A percentile compares a stretch with the other conserved stretches of the same genome.
Conservation (phyloP, 768 basidiomycete genomes). For the Lactifluus subvellereus region DNA sequence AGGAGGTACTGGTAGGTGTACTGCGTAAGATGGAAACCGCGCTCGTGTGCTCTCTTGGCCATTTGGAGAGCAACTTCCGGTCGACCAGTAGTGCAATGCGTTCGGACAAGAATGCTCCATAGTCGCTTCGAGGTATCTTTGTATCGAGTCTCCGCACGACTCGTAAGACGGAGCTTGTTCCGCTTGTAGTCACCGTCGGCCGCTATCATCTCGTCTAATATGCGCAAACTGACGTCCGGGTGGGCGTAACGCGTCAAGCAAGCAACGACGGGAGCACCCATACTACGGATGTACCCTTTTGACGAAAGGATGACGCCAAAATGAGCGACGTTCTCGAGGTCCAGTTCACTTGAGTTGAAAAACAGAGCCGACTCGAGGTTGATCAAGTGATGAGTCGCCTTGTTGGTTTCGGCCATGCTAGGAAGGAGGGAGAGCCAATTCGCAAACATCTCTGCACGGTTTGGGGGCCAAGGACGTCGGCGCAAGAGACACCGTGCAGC, state of each 20-base stretch:
- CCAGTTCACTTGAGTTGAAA: conserved; percentile 27
- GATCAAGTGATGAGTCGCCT: conserved; percentile 24
- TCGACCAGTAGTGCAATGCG: conserved; percentile 36
- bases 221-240: conserved; percentile 32
- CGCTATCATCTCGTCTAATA: conserved; percentile 33
- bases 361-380: conserved; percentile 34
- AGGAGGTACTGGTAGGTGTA: conserved; percentile 36
- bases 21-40: conserved; percentile 31
- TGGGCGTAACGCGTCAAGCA: conserved; percentile 41
- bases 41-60: conserved; percentile 34
- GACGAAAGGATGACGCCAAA: conserved; percentile 42
- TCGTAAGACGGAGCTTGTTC: neutral
- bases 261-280: conserved; percentile 29
- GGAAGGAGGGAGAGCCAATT: conserved; percentile 45
- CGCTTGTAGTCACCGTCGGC: conserved; percentile 29
- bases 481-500: conserved; percentile 35
- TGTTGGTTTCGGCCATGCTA: neutral
- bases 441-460: conserved; percentile 28
- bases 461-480: conserved; percentile 19
- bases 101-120: conserved; percentile 40
- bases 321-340: conserved; percentile 36
- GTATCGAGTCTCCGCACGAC: neutral
- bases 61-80: conserved; percentile 41
- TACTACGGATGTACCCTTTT: conserved; percentile 38
- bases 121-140: conserved; percentile 14